phyloP scores from a whole-genome alignment of 495 filamentous ascomycete genomes.

The Xylaria cubensis region DNA sequence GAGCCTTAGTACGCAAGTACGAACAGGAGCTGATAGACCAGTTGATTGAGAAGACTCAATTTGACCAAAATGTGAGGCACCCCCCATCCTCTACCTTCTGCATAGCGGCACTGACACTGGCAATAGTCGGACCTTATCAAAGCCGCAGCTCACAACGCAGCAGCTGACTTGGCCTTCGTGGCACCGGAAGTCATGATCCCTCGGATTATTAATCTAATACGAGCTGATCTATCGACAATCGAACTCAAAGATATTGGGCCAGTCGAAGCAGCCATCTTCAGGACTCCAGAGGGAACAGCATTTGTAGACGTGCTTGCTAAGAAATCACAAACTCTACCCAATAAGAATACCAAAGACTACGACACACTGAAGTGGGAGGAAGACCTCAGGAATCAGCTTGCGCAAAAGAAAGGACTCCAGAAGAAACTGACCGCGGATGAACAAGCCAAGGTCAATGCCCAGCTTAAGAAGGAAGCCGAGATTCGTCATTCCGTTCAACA shows the following conservation, averaged over 20 bases:
- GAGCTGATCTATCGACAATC: slow-evolving; percentile 68
- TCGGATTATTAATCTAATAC: slow-evolving; percentile 74
- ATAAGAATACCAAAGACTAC: slow-evolving; percentile 89
- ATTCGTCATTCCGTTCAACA: slow-evolving; percentile 74
- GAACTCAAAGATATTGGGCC: slow-evolving; percentile 75
- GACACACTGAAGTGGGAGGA: slow-evolving; percentile 97
- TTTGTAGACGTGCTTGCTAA: slow-evolving; percentile 90
- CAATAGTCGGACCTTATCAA: slow-evolving; percentile 54
- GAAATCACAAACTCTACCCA: slow-evolving; percentile 70
- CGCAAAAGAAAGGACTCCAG: slow-evolving; percentile 87
- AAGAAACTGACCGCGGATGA: slow-evolving; percentile 92
- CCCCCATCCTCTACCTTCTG: background rate
- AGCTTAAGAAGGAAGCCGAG: slow-evolving; percentile 81
- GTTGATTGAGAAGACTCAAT: slow-evolving; percentile 54
- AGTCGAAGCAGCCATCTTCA: slow-evolving; percentile 87
- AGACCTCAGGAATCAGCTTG: slow-evolving; percentile 86
- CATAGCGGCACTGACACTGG: slow-evolving; percentile 30
- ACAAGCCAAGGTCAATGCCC: slow-evolving; percentile 86
- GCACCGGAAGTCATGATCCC: slow-evolving; percentile 83
- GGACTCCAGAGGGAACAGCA: slow-evolving; percentile 82
- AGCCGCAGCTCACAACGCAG: slow-evolving; percentile 76
- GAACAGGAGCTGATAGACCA: slow-evolving; percentile 54
- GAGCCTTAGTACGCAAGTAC: slow-evolving; percentile 67
- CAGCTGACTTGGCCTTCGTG: slow-evolving; percentile 91
- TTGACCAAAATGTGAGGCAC: slow-evolving; percentile 53